Evolutionary conservation across 202 grass and related monocot species (phyloP), one percentile per base, ranked within the genome.

Genomic region (Panicum hallii): DNA sequence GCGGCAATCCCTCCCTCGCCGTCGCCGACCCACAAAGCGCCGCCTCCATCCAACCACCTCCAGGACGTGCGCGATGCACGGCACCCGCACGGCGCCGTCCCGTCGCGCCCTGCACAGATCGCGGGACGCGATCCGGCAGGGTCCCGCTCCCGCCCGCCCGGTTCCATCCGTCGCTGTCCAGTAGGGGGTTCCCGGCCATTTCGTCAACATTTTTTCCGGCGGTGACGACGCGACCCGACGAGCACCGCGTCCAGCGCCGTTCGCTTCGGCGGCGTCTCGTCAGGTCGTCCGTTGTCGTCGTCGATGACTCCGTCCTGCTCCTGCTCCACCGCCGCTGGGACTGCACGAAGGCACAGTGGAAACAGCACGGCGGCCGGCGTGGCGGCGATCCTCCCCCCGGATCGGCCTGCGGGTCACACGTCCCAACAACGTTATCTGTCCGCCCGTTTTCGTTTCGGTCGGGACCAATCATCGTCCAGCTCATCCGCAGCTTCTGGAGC

Each of bases 181-280:
- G 60, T 3, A 8, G 62, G 62, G 12, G 10, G 1, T 5, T 42
- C n/a, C 43, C 11, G 1, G 20, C 43, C 11, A 50, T 7, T 72
- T 34, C 13, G 49, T 6, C 79, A 81, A 46, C 34, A 43, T 52
- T 56, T 56, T 55, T 55, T 40, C 78, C 40, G 20, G 13, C 47
- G 2, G 47, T 14, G 78, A 67, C 60, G 78, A 67, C 60, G n/a
- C 40, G 72, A 75, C 72, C 58, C 46, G 30, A 75, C 49, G 32
- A 23, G 60, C 46, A 6, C 23, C 56, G 28, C 48, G 9, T 52
- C 50, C 20, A n/a, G 55, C 62, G 34, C 63, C 9, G 32, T 43
- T 28, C n/a, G 3, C 50, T 2, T 22, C 26, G 26, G 26, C 17
- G 60, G 54, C 32, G 40, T 49, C 54, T 10, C 22, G 22, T 42